phyloP scores from a whole-genome alignment of 306 rosid species.

The Ochetophila trinervis region DNA sequence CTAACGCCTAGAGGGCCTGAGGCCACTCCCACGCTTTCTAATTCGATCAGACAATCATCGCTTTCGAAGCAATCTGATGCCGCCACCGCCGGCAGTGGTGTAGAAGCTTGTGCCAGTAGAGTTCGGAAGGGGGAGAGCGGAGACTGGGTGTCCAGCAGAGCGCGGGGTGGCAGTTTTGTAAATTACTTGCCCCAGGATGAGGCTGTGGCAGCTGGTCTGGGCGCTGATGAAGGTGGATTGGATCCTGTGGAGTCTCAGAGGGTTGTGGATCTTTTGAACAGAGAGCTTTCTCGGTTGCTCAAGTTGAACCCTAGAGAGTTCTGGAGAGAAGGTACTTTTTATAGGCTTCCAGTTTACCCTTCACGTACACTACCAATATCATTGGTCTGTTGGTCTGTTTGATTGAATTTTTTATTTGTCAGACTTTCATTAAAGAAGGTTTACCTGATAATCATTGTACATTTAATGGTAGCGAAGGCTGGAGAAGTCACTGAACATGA shows the following conservation, averaged over 20 bases:
- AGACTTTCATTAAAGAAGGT: no score
- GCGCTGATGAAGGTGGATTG: slow-evolving; percentile 80
- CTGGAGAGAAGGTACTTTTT: slow-evolving; percentile 69
- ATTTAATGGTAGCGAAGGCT: background rate
- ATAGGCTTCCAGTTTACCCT: no score
- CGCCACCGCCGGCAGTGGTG: slow-evolving; percentile 12
- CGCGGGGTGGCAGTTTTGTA: slow-evolving; percentile 55
- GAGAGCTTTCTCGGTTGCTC: slow-evolving; percentile 73
- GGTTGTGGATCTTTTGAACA: slow-evolving; percentile 85
- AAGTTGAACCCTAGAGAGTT: slow-evolving; percentile 79
- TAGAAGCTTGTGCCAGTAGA: slow-evolving; percentile 24
- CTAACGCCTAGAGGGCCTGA: slow-evolving; percentile 23
- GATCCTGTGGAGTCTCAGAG: slow-evolving; percentile 88
- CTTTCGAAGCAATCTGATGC: slow-evolving; percentile 37
- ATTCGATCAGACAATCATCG: slow-evolving; percentile 58
- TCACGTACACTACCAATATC: no score
- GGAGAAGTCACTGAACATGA: background rate
- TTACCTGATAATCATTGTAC: background rate
- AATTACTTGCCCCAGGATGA: slow-evolving; percentile 90
- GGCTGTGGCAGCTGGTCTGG: slow-evolving; percentile 87
- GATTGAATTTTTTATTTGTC: no score
- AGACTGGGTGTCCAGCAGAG: slow-evolving; percentile 41
- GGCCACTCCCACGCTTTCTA: slow-evolving; percentile 55
- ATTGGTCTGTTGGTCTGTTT: no score
- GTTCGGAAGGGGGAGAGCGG: slow-evolving; percentile 38